Conservation (phyloP, 192 early-diverging fungal genomes). For the Coemansia sp. region DNA sequence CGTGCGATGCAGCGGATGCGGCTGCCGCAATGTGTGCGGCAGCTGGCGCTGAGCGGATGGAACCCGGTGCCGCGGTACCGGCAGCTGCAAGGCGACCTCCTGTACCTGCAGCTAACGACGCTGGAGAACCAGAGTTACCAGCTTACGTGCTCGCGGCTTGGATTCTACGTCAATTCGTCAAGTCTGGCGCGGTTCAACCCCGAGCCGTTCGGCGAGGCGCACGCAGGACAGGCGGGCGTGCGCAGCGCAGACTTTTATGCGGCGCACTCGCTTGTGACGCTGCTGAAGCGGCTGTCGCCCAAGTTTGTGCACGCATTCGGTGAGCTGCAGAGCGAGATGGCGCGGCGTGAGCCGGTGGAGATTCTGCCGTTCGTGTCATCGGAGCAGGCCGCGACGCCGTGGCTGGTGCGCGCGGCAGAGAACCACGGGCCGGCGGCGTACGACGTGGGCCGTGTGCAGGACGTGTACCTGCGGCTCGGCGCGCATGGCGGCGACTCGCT, state of each 20-base stretch:
- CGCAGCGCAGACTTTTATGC: conserved; percentile 34
- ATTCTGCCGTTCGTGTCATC: conserved; percentile 67
- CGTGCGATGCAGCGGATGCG: conserved; percentile 52
- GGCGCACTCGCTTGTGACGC: conserved; percentile 65
- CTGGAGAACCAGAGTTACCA: conserved; percentile 79
- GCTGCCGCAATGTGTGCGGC: conserved; percentile 66
- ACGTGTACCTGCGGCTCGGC: conserved; percentile 26
- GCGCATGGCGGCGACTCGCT: conserved; percentile 40
- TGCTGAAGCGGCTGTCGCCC: conserved; percentile 66
- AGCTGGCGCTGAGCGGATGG: conserved; percentile 83
- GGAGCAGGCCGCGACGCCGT: conserved; percentile 72
- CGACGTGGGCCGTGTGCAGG: conserved; percentile 32
- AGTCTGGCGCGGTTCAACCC: conserved; percentile 69
- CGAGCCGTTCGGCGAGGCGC: conserved; percentile 28
- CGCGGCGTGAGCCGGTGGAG: conserved; percentile 66
- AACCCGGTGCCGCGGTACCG: conserved; percentile 84
- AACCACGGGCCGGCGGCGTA: conserved; percentile 26
- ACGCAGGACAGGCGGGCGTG: conserved; percentile 29
- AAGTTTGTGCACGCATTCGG: conserved; percentile 69
- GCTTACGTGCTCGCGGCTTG: conserved; percentile 78
- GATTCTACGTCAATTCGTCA: conserved; percentile 88
- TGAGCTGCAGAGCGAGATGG: conserved; percentile 61
- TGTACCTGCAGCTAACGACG: conserved; percentile 88
- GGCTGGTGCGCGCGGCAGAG: conserved; percentile 64
- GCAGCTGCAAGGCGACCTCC: conserved; percentile 75